Percentiles rank a stretch among this genome's conserved stretches.
These are phyloP conservation scores for Trichoderma afroharzianum DNA, from an alignment of 2,329 filamentous ascomycete genomes.

Conservation along the genomic window DNA sequence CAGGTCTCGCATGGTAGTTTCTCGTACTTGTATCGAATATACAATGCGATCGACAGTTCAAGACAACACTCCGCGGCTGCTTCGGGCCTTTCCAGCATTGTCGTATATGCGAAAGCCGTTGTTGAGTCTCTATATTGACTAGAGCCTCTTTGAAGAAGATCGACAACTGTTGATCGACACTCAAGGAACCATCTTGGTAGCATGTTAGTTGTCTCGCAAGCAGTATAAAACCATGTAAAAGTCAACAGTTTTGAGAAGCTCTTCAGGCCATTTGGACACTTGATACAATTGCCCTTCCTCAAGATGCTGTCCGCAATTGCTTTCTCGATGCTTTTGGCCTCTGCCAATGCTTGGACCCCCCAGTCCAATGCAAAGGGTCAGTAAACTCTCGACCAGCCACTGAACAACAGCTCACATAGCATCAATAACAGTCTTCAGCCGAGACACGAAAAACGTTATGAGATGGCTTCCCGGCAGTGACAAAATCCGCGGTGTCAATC, in stretches of 20 bases:
- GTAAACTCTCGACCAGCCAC: neutral
- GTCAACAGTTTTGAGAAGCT: neutral
- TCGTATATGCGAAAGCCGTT: neutral
- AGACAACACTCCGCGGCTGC: neutral
- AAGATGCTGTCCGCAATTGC: neutral
- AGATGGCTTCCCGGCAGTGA: neutral
- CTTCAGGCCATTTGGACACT: neutral
- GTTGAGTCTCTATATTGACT: neutral
- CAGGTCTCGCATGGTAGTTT: neutral
- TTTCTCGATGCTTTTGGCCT: neutral
- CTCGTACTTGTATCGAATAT: neutral
- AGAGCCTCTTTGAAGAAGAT: neutral
- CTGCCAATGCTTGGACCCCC: neutral
- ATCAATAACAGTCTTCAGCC: neutral
- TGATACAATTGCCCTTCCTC: neutral
- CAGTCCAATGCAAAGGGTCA: neutral
- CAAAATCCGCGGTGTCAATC: neutral
- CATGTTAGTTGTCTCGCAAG: neutral
- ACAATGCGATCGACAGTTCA: neutral
- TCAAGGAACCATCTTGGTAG: neutral
- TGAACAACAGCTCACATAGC: neutral
- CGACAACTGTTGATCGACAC: neutral
- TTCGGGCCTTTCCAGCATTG: neutral
- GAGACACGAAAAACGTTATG: neutral
- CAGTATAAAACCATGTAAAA: neutral